Evolutionary conservation across 1,139 yeast species (phyloP), one percentile per base, ranked within the genome.

Genomic region (Eremothecium gossypii): DNA sequence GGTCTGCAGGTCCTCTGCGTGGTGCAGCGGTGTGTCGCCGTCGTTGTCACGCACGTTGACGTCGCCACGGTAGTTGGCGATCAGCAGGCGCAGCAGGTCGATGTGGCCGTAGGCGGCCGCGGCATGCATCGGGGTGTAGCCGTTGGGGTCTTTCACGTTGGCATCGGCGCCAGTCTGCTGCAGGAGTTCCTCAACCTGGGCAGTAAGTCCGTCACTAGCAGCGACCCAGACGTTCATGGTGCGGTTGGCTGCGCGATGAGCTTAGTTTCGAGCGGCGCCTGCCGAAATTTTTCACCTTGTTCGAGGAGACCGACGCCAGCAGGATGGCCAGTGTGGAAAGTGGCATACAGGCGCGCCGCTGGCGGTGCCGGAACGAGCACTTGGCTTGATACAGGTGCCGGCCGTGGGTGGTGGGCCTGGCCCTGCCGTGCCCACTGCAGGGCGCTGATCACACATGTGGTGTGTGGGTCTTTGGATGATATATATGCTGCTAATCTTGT

Each of bases 11-110:
- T 79, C 83, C 58, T 93, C 98, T 26, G 79, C 86, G 50, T 87
- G 94, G 60, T 91, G 97, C 49, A 91, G 69, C 0, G 98, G 97
- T 0, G 97, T 83, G 55, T 91, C 99, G 1, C 98, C 97, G 53
- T 93, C 98, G 28, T 68, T 68, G 54, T 91, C 99, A 46, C 71
- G 78, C 31, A 89, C 67, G 60, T 91, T 86, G 27, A 86, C 74
- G 57, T 91, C 79, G 4, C 96, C 98, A 2, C 85, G 83, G 31
- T 63, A 58, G 23, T 69, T 60, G 9, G 55, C 61, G 17, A 85
- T 66, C 41, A 91, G 70, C 46, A 71, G 73, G 43, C 67, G 64
- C 40, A 93, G 67, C 38, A 93, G 67, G 8, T 81, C 87, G 7
- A 67, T 54, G 57, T 91, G 91, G 5, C 93, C 93, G 60, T 91